Evolutionary conservation across 176 grass and related monocot species (phyloP), one percentile per base, ranked within the genome.

Genomic region (Carex myosuroides): DNA sequence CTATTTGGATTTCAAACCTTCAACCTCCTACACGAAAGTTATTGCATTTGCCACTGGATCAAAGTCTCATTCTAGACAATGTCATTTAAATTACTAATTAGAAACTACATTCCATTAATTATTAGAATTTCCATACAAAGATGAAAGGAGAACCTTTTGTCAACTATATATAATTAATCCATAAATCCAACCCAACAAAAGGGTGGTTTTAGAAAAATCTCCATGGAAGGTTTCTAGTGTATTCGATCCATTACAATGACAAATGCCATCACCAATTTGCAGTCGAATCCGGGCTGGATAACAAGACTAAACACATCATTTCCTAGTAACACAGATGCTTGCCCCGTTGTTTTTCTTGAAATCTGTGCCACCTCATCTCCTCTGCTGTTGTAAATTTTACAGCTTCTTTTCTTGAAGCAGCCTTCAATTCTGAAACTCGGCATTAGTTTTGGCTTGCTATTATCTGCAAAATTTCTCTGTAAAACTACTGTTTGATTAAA

Each of bases 251-350:
- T 93, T 56, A 93, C 79, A 8, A 98, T 85, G 0, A 93, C 82
- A 42, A 98, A 85, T 0, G 95, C 95, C 95, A 95, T 98, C 71
- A 95, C n/a, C 3, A 87, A 79, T 2, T 73, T 70, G 54, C 42
- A 84, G 29, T 98, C 92, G 3, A 89, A 79, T 24, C 82, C 85
- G 0, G 91, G 88, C 60, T 81, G 75, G 64, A 98, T 83, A 4
- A 86, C 64, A 60, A 98, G 88, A 88, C 67, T 98, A 93, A 95
- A 98, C 77, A 98, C 95, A 26, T 98, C 95, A 61, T 94, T 83
- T 0, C 89, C 87, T 65, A 98, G 84, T 6, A 85, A 82, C 2
- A 90, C 83, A 2, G 44, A 48, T 1, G 72, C 21, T n/a, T 54
- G 84, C 13, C 79, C 60, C 1, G 60, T 48, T 44, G 58, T 82